Evolutionary conservation across 2,329 filamentous ascomycete genomes (phyloP).

Genomic region (Fusarium acutatum): DNA sequence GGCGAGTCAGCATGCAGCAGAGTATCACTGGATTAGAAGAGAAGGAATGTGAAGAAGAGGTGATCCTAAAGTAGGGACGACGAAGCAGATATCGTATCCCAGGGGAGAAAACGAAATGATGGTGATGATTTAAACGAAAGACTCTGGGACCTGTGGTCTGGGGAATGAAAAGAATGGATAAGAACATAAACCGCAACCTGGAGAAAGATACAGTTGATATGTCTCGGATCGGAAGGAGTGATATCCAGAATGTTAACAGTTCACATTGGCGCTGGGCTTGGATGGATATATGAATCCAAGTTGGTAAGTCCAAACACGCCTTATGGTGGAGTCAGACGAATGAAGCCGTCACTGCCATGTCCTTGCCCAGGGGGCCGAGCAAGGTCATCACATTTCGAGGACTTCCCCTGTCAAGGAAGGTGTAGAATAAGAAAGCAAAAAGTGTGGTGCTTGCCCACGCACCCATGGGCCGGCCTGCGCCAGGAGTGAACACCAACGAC

Average conservation of each 20-base stretch:
- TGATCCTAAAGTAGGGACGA: background rate
- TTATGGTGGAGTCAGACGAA: constrained; percentile 33
- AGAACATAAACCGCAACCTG: constrained; percentile 8
- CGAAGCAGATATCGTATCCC: background rate
- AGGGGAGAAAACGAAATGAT: background rate
- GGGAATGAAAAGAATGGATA: constrained; percentile 12
- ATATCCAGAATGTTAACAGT: constrained; percentile 4
- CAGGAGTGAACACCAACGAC: constrained; percentile 35
- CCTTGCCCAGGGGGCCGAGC: constrained; percentile 37
- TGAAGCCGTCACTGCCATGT: constrained; percentile 34
- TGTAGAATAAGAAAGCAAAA: constrained; percentile 52
- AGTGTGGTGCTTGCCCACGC: constrained; percentile 29
- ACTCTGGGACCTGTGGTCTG: background rate
- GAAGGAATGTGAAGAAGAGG: constrained; percentile 17
- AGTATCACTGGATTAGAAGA: constrained; percentile 15
- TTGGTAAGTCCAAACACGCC: constrained; percentile 25
- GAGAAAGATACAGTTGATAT: constrained; percentile 7
- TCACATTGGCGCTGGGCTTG: constrained; percentile 24
- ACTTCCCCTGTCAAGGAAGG: constrained; percentile 30
- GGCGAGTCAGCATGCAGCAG: constrained; percentile 9
- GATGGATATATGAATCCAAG: constrained; percentile 41
- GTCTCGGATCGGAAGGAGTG: constrained; percentile 12
- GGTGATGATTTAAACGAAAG: constrained; percentile 1
- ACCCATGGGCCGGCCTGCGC: constrained; percentile 36
- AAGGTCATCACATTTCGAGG: constrained; percentile 31